phyloP scores from a whole-genome alignment of 441 rosid species.

The Raphanus hybrid region DNA sequence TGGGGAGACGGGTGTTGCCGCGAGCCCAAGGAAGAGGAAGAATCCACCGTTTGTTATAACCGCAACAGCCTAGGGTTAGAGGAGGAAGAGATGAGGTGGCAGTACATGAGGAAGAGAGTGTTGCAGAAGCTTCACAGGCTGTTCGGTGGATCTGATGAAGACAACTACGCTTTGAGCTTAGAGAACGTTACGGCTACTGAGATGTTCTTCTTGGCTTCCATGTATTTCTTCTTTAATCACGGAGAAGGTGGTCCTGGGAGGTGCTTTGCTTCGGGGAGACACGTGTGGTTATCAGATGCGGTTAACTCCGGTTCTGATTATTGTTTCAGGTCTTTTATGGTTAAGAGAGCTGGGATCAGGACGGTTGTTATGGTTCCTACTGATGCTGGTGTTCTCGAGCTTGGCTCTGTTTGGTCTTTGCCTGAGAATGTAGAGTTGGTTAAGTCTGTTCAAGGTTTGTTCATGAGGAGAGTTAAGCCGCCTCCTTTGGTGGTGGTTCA shows the following conservation, averaged over 20 bases:
- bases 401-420: conserved; percentile 83
- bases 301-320: conserved; percentile 55
- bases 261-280: conserved; percentile 77
- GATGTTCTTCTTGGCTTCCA: conserved; percentile 92
- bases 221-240: conserved; percentile 88
- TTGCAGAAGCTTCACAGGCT: conserved; percentile 77
- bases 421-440: conserved; percentile 67
- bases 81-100: conserved; percentile 65
- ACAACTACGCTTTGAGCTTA: conserved; percentile 73
- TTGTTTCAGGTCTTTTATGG: conserved; percentile 85
- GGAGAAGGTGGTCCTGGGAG: conserved; percentile 93
- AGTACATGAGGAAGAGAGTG: conserved; percentile 85
- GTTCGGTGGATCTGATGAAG: conserved; percentile 92
- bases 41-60: conserved; percentile 40
- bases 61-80: conserved; percentile 39
- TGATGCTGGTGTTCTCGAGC: conserved; percentile 85
- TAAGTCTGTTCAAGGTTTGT: conserved; percentile 56
- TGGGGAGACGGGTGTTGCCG: conserved; percentile 97
- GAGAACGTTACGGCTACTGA: conserved; percentile 93
- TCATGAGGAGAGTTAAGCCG: conserved; percentile 48
- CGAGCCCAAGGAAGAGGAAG: conserved; percentile 83
- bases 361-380: conserved; percentile 85
- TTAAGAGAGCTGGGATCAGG: conserved; percentile 75
- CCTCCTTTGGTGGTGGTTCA: background rate
- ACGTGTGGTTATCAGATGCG: conserved; percentile 71